These are phyloP conservation scores for Nepenthes alata DNA, from an alignment of 179 eudicot genomes.

Conservation along the genomic window DNA sequence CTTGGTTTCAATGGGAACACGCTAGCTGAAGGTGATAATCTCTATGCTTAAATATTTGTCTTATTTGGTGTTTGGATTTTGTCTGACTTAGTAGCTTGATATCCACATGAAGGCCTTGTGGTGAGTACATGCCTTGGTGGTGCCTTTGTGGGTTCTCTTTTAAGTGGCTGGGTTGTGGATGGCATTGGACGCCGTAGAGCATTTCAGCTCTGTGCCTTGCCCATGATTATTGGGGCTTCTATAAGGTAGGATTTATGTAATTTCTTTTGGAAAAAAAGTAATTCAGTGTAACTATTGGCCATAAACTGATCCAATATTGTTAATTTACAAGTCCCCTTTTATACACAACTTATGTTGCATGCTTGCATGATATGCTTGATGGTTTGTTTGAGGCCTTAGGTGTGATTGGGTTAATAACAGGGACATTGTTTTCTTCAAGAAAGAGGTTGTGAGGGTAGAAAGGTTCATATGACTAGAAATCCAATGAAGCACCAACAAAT, in stretches of 20 bases:
- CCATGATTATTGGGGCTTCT: constrained; percentile 71
- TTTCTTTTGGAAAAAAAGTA: background rate
- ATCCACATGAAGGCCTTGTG: constrained; percentile 52
- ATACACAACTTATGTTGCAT: too few relatives aligned
- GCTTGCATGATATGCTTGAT: background rate
- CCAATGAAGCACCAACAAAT: background rate
- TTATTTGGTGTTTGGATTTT: background rate
- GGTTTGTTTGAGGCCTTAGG: background rate
- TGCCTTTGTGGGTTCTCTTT: constrained; percentile 66
- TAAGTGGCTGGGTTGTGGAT: constrained; percentile 85
- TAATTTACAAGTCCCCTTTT: too few relatives aligned
- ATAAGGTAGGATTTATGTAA: constrained; percentile 31
- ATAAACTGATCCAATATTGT: too few relatives aligned
- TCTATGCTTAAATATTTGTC: background rate
- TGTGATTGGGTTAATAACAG: too few relatives aligned
- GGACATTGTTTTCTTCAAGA: background rate
- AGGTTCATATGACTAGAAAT: background rate
- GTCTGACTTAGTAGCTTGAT: constrained; percentile 4
- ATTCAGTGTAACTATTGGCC: background rate
- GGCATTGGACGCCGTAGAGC: constrained; percentile 77
- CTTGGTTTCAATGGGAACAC: constrained; percentile 82
- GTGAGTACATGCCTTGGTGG: constrained; percentile 82
- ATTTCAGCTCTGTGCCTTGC: constrained; percentile 76
- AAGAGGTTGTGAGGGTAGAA: background rate
- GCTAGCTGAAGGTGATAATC: constrained; percentile 62